These are phyloP conservation scores for Macrocybe gigantea DNA, from an alignment of 768 basidiomycete species.

Conservation along the genomic window DNA sequence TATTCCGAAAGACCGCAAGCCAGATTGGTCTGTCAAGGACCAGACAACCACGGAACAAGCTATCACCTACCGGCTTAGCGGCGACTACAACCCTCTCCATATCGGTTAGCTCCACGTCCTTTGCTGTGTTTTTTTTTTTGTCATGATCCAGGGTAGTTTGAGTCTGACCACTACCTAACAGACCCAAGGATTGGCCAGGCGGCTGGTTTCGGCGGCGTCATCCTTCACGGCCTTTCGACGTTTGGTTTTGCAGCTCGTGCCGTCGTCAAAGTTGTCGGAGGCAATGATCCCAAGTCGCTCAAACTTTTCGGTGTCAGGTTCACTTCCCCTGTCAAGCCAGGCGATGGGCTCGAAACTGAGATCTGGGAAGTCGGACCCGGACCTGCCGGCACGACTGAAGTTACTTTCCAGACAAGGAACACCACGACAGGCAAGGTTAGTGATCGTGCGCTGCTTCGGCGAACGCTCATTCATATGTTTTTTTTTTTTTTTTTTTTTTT, in stretches of 20 bases:
- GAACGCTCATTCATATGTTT: background rate
- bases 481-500: background rate
- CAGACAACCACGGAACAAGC: constrained; percentile 65
- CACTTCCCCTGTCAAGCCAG: constrained; percentile 79
- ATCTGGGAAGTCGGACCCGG: constrained; percentile 75
- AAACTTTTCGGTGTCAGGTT: constrained; percentile 71
- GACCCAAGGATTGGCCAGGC: constrained; percentile 71
- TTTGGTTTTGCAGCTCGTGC: constrained; percentile 82
- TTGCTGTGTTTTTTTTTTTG: background rate
- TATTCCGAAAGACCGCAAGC: constrained; percentile 52
- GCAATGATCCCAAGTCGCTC: constrained; percentile 54
- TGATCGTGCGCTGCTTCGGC: no score
- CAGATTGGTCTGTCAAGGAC: constrained; percentile 58
- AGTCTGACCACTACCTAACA: constrained; percentile 14
- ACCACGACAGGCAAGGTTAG: constrained; percentile 51
- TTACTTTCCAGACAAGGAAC: constrained; percentile 60
- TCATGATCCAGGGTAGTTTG: background rate
- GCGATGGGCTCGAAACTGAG: constrained; percentile 72
- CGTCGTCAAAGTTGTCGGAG: constrained; percentile 57
- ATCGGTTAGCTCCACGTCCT: constrained; percentile 38
- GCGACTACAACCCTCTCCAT: constrained; percentile 78
- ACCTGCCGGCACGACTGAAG: constrained; percentile 51
- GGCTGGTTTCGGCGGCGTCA: constrained; percentile 78
- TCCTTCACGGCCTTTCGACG: constrained; percentile 79
- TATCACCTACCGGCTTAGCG: constrained; percentile 64